Percentiles rank a stretch among this genome's conserved stretches.
Conservation (phyloP, 2,329 filamentous ascomycete genomes). For the Fusarium pseudograminearum region DNA sequence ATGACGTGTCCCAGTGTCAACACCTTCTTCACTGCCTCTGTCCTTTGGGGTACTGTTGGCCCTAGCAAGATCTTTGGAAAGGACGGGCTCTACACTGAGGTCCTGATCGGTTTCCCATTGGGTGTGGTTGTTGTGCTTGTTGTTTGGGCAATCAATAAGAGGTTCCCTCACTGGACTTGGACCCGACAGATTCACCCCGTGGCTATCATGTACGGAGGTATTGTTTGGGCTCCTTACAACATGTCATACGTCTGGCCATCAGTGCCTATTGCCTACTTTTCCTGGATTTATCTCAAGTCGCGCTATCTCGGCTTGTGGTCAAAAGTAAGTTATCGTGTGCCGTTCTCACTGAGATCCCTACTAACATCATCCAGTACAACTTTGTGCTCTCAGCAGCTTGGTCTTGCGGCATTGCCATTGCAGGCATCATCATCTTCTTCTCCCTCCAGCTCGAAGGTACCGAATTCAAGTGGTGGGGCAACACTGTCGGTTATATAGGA, state of each 20-base stretch:
- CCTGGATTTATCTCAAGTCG: constrained; percentile 64
- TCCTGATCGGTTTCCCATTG: constrained; percentile 63
- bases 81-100: constrained; percentile 61
- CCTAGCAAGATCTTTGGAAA: constrained; percentile 63
- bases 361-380: constrained; percentile 57
- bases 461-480: constrained; percentile 63
- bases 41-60: constrained; percentile 67
- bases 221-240: constrained; percentile 63
- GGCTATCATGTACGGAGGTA: constrained; percentile 60
- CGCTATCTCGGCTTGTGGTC: constrained; percentile 64
- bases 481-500: constrained; percentile 55
- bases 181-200: constrained; percentile 62
- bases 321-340: constrained; percentile 53
- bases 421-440: constrained; percentile 67
- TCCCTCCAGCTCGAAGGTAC: constrained; percentile 59
- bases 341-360: background rate
- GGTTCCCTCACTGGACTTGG: constrained; percentile 56
- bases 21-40: constrained; percentile 68
- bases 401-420: constrained; percentile 63
- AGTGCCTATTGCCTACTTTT: constrained; percentile 64
- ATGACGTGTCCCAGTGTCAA: constrained; percentile 66
- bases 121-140: constrained; percentile 60
- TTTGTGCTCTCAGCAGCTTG: constrained; percentile 66
- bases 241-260: constrained; percentile 65
- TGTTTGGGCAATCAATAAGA: constrained; percentile 56